These are phyloP conservation scores for Leccinum subfulvum DNA, from an alignment of 1,284 basidiomycete species.

Conservation along the genomic window DNA sequence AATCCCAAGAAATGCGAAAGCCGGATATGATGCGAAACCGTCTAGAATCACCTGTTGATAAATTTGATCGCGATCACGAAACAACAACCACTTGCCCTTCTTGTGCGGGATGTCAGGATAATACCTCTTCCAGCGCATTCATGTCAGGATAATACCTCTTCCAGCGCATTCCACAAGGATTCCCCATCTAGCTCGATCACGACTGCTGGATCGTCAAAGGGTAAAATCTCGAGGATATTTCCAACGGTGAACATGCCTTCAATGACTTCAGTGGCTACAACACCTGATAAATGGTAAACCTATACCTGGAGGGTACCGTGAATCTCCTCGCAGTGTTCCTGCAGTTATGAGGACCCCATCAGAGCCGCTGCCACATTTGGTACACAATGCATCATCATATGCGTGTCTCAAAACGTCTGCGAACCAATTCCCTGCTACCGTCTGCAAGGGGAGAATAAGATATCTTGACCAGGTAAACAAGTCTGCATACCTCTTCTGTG, in stretches of 20 bases:
- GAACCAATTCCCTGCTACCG: constrained; percentile 85
- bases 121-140: constrained; percentile 75
- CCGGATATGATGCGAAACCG: constrained; percentile 89
- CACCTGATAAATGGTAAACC: background rate
- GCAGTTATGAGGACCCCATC: constrained; percentile 82
- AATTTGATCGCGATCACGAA: background rate
- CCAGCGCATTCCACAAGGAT: constrained; percentile 80
- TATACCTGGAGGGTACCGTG: constrained; percentile 77
- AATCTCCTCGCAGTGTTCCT: constrained; percentile 85
- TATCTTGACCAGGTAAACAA: no score
- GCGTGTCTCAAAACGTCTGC: constrained; percentile 84
- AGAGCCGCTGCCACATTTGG: constrained; percentile 61
- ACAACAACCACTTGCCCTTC: constrained; percentile 63
- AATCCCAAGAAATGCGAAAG: constrained; percentile 88
- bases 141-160: constrained; percentile 75
- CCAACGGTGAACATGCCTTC: constrained; percentile 76
- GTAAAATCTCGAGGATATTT: constrained; percentile 84
- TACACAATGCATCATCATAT: constrained; percentile 76
- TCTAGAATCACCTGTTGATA: constrained; percentile 39
- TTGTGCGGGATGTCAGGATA: constrained; percentile 86
- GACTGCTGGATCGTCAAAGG: constrained; percentile 85
- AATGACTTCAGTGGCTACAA: constrained; percentile 4
- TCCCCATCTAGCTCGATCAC: constrained; percentile 82
- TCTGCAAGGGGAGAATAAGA: constrained; percentile 42
- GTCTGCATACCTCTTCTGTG: constrained; percentile 54